Evolutionary conservation across 768 basidiomycete genomes (phyloP).

Genomic region (Rhizopogon sp.): DNA sequence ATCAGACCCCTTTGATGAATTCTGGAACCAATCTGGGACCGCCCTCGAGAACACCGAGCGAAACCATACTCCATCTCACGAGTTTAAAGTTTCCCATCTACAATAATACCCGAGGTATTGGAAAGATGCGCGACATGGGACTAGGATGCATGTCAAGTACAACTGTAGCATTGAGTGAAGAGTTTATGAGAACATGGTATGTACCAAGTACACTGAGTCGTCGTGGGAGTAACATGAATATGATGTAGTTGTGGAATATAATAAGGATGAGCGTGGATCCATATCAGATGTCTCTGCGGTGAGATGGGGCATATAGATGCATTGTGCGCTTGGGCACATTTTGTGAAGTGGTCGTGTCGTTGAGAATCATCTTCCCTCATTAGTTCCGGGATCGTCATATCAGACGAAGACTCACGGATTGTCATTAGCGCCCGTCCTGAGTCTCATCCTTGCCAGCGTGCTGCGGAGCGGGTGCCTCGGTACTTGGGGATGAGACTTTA

Average conservation of each 20-base stretch:
- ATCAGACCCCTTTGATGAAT: too few relatives aligned
- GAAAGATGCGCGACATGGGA: too few relatives aligned
- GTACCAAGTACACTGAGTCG: background rate
- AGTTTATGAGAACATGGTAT: background rate
- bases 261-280: background rate
- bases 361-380: background rate
- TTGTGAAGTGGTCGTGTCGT: background rate
- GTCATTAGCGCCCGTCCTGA: too few relatives aligned
- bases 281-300: background rate
- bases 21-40: too few relatives aligned
- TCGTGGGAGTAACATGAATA: background rate
- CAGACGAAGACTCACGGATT: background rate
- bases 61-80: too few relatives aligned
- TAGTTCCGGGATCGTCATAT: background rate
- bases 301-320: background rate
- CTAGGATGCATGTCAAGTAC: background rate
- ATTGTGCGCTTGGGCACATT: background rate
- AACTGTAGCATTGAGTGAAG: background rate
- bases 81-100: too few relatives aligned
- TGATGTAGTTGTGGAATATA: background rate
- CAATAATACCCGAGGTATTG: too few relatives aligned
- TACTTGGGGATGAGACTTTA: background rate
- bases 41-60: too few relatives aligned
- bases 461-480: background rate
- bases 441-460: background rate